Percentiles rank a stretch among this genome's conserved stretches.
Conservation (phyloP, 495 filamentous ascomycete species). For the Niebla homalea region DNA sequence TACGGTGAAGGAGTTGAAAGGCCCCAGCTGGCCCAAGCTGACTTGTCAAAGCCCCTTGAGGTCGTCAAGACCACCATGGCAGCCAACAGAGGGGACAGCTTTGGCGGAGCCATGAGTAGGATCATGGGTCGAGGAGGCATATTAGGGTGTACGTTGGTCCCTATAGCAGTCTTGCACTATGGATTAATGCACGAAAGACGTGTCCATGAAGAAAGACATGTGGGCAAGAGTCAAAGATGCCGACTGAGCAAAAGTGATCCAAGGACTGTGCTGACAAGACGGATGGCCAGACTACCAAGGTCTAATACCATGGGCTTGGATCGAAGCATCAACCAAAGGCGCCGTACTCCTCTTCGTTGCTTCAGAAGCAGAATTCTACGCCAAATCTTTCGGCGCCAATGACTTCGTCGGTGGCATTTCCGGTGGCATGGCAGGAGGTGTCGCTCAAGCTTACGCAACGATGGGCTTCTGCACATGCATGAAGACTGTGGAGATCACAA, state of each 20-base stretch:
- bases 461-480: conserved; percentile 99
- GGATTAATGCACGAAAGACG: not conserved
- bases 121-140: conserved; percentile 92
- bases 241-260: too few species aligned
- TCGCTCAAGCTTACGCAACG: conserved; percentile 95
- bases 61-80: conserved; percentile 99
- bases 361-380: conserved; percentile 92
- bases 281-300: conserved; percentile 78
- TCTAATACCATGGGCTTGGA: conserved; percentile 99
- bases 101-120: conserved; percentile 63
- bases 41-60: conserved; percentile 67
- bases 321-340: conserved; percentile 98
- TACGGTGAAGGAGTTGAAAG: conserved; percentile 19
- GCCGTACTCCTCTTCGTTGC: conserved; percentile 98
- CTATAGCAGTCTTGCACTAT: conserved; percentile 8
- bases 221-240: too few species aligned
- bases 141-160: conserved; percentile 66
- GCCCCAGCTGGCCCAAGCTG: not conserved
- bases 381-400: conserved; percentile 62
- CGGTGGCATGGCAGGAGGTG: conserved; percentile 86
- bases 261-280: too few species aligned
- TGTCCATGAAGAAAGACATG: too few species aligned
- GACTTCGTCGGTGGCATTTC: conserved; percentile 80
- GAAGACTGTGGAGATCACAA: conserved; percentile 99
- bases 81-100: conserved; percentile 82